A percentile compares a stretch with the other conserved stretches of the same genome.
These are phyloP conservation scores for Trichophyton mentagrophytes DNA, from an alignment of 2,329 filamentous ascomycete species.

Conservation along the genomic window DNA sequence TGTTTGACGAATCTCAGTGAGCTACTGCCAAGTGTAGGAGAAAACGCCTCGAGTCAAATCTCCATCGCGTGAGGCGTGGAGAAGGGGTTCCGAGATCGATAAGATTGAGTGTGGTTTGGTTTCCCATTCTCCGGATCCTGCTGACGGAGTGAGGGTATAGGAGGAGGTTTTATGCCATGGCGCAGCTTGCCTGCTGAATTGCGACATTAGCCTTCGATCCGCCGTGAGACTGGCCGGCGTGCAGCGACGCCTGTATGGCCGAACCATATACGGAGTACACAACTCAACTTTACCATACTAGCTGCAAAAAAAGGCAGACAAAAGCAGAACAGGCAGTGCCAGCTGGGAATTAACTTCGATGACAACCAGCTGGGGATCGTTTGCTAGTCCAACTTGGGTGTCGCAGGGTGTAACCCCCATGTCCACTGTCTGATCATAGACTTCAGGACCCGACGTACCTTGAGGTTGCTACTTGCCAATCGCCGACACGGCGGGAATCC, in stretches of 20 bases:
- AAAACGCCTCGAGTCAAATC: not conserved
- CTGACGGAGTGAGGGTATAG: not conserved
- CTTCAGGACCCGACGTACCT: not conserved
- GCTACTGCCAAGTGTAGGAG: not conserved
- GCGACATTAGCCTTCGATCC: conserved; percentile 1
- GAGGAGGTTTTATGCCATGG: not conserved
- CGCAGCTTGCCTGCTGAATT: not conserved
- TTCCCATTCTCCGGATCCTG: not conserved
- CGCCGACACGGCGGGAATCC: conserved; percentile 1
- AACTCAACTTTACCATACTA: not conserved
- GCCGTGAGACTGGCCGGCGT: not conserved
- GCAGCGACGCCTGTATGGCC: not conserved
- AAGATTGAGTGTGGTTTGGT: not conserved
- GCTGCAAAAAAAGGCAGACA: not conserved
- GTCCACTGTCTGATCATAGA: conserved; percentile 3
- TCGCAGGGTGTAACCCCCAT: not conserved
- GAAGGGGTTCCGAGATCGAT: not conserved
- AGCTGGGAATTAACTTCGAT: not conserved
- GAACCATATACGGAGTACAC: not conserved
- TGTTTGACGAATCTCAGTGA: not conserved
- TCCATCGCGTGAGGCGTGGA: not conserved
- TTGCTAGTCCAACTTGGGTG: not conserved
- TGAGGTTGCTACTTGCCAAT: not conserved
- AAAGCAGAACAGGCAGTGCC: not conserved
- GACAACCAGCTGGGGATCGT: not conserved